Percentiles rank a stretch among this genome's conserved stretches.
Evolutionary conservation across 129 eudicot genomes (phyloP).

Genomic region (Rutidosis leptorrhynchoides): DNA sequence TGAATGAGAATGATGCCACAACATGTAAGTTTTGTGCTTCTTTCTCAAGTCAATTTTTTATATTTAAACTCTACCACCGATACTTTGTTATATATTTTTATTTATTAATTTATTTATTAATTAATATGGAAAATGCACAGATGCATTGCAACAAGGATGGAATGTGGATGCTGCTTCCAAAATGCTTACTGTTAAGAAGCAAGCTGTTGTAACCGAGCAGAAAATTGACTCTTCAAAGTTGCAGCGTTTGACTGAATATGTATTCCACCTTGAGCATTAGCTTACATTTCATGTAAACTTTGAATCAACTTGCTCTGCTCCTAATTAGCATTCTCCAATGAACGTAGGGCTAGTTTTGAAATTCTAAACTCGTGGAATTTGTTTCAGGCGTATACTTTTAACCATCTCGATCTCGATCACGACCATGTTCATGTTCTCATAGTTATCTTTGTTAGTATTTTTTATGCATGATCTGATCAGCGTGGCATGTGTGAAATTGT

Average conservation of each 20-base stretch:
- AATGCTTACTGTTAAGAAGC: slow-evolving; percentile 84
- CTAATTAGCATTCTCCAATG: background rate
- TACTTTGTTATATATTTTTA: background rate
- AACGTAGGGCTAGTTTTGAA: background rate
- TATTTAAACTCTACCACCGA: background rate
- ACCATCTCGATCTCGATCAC: background rate
- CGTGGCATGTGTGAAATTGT: background rate
- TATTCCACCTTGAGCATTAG: slow-evolving; percentile 88
- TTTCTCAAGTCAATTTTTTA: background rate
- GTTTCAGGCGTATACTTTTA: background rate
- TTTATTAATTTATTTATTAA: no score
- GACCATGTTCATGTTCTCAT: background rate
- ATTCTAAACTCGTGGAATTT: background rate
- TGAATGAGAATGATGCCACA: slow-evolving; percentile 78
- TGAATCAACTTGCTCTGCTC: background rate
- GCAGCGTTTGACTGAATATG: slow-evolving; percentile 91
- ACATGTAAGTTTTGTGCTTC: slow-evolving; percentile 53
- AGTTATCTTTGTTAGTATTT: background rate
- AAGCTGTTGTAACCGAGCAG: slow-evolving; percentile 57
- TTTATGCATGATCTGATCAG: background rate
- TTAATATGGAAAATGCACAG: slow-evolving; percentile 43
- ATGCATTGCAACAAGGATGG: slow-evolving; percentile 85
- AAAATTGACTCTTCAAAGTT: slow-evolving; percentile 74
- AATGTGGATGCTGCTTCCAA: slow-evolving; percentile 60
- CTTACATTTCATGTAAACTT: slow-evolving; percentile 19